These are phyloP conservation scores for Argentina anserina DNA, from an alignment of 306 rosid genomes.

Conservation along the genomic window DNA sequence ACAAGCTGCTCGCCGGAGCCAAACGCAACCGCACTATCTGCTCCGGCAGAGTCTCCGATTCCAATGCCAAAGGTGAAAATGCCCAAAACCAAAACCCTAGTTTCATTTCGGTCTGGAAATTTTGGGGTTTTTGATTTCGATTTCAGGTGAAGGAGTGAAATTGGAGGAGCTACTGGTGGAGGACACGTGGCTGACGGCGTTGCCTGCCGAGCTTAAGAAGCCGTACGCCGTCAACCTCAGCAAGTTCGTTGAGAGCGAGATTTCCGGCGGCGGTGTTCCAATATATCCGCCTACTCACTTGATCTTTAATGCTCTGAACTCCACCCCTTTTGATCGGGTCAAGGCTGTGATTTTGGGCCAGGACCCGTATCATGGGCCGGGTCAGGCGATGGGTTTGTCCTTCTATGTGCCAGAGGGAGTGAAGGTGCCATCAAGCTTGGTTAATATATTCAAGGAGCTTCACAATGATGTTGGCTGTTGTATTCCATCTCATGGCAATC, in stretches of 20 bases:
- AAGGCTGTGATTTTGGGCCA: constrained; percentile 92
- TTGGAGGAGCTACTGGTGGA: constrained; percentile 78
- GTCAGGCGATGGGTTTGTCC: constrained; percentile 98
- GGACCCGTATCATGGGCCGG: constrained; percentile 98
- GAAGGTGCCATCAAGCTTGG: constrained; percentile 83
- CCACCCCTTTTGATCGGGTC: constrained; percentile 67
- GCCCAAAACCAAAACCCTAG: background rate
- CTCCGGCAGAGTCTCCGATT: constrained; percentile 38
- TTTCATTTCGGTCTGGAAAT: background rate
- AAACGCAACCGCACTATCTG: constrained; percentile 65
- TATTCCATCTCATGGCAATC: constrained; percentile 75
- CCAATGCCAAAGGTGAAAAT: constrained; percentile 32
- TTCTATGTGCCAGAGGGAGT: constrained; percentile 91
- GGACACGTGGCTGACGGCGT: constrained; percentile 68
- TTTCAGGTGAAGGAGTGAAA: constrained; percentile 30
- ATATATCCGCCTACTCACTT: constrained; percentile 76
- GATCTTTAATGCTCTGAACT: constrained; percentile 88
- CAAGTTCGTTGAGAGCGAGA: constrained; percentile 58
- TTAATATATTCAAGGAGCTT: constrained; percentile 83
- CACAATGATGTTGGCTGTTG: constrained; percentile 83
- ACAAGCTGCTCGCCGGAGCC: constrained; percentile 59
- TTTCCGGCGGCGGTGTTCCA: constrained; percentile 28
- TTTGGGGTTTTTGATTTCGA: background rate
- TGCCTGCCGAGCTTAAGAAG: constrained; percentile 63
- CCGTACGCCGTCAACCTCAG: constrained; percentile 64